phyloP scores from a whole-genome alignment of 768 basidiomycete species.

The Pleurotus ostreatus region DNA sequence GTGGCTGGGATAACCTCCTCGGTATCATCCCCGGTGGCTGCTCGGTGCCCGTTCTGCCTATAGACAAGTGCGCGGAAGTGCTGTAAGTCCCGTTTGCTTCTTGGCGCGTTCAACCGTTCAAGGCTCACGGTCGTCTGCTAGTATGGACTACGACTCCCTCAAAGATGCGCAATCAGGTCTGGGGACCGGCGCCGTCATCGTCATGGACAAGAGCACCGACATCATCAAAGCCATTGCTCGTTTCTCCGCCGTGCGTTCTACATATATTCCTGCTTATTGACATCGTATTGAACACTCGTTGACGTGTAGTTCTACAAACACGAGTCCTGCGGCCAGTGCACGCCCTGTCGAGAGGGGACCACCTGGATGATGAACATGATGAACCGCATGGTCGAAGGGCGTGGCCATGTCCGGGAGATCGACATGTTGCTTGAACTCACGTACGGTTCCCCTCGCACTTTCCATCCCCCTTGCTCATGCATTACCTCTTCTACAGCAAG shows the following conservation, averaged over 20 bases:
- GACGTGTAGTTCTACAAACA: constrained; percentile 86
- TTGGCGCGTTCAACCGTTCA: background rate
- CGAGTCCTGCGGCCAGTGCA: constrained; percentile 97
- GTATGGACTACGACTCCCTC: constrained; percentile 98
- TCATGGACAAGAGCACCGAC: constrained; percentile 98
- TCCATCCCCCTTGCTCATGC: constrained; percentile 1
- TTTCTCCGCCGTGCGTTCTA: constrained; percentile 60
- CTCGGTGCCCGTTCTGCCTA: constrained; percentile 91
- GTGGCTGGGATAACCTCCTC: constrained; percentile 95
- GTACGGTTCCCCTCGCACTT: constrained; percentile 35
- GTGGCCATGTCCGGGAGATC: constrained; percentile 89
- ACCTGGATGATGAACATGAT: constrained; percentile 99
- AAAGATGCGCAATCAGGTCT: constrained; percentile 96
- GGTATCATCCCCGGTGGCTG: constrained; percentile 97
- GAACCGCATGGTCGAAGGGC: constrained; percentile 91
- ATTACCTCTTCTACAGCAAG: constrained; percentile 49
- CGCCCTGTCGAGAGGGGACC: constrained; percentile 90
- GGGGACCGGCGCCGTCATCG: constrained; percentile 97
- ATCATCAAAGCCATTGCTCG: constrained; percentile 92
- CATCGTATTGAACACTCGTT: background rate
- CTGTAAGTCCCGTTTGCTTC: constrained; percentile 53
- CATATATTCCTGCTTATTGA: constrained; percentile 13
- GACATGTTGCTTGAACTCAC: constrained; percentile 97
- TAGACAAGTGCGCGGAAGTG: constrained; percentile 77
- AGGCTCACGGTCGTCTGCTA: constrained; percentile 19